Conservation (phyloP, 129 eudicot genomes). For the Arctium lappa region DNA sequence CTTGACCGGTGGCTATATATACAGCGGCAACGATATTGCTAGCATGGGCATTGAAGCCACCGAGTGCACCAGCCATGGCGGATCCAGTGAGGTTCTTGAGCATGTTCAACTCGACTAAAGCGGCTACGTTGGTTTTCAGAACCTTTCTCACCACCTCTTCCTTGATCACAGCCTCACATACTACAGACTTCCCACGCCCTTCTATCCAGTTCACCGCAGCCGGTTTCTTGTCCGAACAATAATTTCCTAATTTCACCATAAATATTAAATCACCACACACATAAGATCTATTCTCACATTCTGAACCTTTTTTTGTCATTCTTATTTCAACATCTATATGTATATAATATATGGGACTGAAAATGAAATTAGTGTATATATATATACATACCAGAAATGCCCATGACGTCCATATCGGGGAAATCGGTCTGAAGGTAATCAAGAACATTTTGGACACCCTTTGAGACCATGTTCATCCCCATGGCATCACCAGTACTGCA, state of each 20-base stretch:
- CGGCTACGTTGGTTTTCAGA: conserved; percentile 42
- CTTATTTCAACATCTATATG: no score
- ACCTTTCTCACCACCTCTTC: conserved; percentile 52
- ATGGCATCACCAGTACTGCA: conserved; percentile 63
- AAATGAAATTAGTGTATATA: not conserved
- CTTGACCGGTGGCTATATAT: conserved; percentile 59
- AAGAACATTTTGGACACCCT: conserved; percentile 58
- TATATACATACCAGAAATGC: conserved; percentile 47
- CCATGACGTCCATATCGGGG: conserved; percentile 60
- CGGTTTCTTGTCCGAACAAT: conserved; percentile 55
- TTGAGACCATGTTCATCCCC: conserved; percentile 68
- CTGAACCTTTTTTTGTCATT: no score
- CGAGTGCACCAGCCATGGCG: conserved; percentile 59
- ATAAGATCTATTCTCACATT: no score
- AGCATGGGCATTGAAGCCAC: conserved; percentile 68
- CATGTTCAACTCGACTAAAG: conserved; percentile 56
- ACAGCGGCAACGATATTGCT: conserved; percentile 58
- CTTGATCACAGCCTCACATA: conserved; percentile 52
- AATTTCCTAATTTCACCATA: conserved; percentile 33
- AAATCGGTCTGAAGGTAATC: conserved; percentile 44
- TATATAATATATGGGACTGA: not conserved
- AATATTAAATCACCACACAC: not conserved
- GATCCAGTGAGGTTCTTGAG: conserved; percentile 60
- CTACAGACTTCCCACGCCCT: conserved; percentile 55
- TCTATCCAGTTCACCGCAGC: conserved; percentile 67